Conservation (phyloP, 805 yeast genomes). For the Wickerhamomyces bovis region DNA sequence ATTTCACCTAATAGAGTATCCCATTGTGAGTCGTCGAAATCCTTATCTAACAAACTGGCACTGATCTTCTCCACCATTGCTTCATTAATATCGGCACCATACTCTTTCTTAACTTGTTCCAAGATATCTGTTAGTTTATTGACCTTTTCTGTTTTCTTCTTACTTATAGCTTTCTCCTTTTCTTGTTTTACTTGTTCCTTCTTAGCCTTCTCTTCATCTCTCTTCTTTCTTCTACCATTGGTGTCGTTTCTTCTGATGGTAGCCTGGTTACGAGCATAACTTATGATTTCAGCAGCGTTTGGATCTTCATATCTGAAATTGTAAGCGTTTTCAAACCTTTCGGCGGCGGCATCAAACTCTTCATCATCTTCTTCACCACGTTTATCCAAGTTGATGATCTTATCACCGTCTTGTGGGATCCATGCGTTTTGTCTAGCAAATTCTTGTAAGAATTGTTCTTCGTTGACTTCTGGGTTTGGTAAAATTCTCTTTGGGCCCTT, state of each 20-base stretch:
- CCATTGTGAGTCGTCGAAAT: conserved; percentile 89
- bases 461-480: conserved; percentile 62
- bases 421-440: conserved; percentile 79
- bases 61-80: conserved; percentile 61
- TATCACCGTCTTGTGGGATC: conserved; percentile 71
- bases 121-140: conserved; percentile 68
- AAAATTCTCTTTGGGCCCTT: conserved; percentile 29
- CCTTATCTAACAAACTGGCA: conserved; percentile 73
- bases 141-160: conserved; percentile 70
- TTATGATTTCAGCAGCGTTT: conserved; percentile 80
- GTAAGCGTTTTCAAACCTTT: conserved; percentile 84
- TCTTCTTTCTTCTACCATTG: conserved; percentile 71
- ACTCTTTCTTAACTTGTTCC: conserved; percentile 35
- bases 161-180: conserved; percentile 54
- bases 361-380: conserved; percentile 55
- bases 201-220: conserved; percentile 61
- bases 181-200: conserved; percentile 45
- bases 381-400: conserved; percentile 44
- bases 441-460: conserved; percentile 64
- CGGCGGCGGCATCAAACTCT: conserved; percentile 89
- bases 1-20: conserved; percentile 78
- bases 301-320: conserved; percentile 95
- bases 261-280: conserved; percentile 92
- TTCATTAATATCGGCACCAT: conserved; percentile 45
- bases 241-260: conserved; percentile 79